These are phyloP conservation scores for Cercospora canescens DNA, from an alignment of 2,329 filamentous ascomycete genomes.

Conservation along the genomic window DNA sequence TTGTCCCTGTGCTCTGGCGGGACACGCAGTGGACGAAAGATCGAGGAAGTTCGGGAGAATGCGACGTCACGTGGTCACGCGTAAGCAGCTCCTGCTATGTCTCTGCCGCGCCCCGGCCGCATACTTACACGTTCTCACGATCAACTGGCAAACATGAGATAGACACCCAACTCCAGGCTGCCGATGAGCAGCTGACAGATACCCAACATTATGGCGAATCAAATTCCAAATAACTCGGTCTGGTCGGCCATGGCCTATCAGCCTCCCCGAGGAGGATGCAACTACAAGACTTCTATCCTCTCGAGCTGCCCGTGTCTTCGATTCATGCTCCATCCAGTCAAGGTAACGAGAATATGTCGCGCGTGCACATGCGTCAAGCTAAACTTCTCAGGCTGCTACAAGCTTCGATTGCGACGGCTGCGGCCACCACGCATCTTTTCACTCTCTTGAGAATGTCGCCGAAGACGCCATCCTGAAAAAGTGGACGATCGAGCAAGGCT, in stretches of 20 bases:
- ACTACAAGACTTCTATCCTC: constrained; percentile 50
- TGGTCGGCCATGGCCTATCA: constrained; percentile 54
- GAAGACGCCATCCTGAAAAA: constrained; percentile 50
- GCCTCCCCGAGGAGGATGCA: constrained; percentile 53
- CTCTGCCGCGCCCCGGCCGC: background rate
- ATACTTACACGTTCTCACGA: background rate
- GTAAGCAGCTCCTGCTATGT: background rate
- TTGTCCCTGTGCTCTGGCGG: background rate
- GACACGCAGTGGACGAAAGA: background rate
- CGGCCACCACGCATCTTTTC: constrained; percentile 56
- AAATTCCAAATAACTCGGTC: constrained; percentile 43
- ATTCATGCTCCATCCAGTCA: constrained; percentile 57
- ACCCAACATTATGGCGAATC: constrained; percentile 26
- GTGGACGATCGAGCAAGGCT: constrained; percentile 44
- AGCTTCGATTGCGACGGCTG: constrained; percentile 59
- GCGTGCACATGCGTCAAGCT: background rate
- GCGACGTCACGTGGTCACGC: no score
- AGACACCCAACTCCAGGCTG: background rate
- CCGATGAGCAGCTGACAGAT: background rate
- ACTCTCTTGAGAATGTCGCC: constrained; percentile 52
- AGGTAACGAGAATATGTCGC: background rate
- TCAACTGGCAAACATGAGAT: constrained; percentile 2
- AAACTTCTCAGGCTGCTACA: constrained; percentile 42
- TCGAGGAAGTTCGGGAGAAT: background rate
- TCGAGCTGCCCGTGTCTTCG: constrained; percentile 54